Evolutionary conservation across 2,329 filamentous ascomycete species (phyloP).

Genomic region (Chlorencoelia australis): DNA sequence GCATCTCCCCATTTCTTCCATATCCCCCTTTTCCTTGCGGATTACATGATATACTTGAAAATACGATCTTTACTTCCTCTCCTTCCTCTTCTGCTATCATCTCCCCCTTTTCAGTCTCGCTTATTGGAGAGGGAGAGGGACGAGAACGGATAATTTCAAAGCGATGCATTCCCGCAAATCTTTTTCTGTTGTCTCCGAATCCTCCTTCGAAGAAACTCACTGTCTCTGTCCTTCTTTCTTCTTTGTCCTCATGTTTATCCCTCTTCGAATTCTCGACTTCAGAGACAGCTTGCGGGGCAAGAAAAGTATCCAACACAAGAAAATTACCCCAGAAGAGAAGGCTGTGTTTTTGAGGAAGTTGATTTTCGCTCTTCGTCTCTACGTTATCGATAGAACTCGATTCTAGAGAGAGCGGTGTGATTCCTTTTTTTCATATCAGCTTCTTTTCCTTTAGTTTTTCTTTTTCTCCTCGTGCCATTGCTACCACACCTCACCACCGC

Average conservation of each 20-base stretch:
- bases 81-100: not conserved
- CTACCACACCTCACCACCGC: no score
- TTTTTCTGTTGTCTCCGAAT: constrained; percentile 10
- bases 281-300: no score
- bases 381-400: not conserved
- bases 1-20: no score
- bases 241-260: no score
- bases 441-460: no score
- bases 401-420: not conserved
- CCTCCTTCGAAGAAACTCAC: constrained; percentile 12
- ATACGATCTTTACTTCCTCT: not conserved
- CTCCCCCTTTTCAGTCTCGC: not conserved
- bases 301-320: constrained; percentile 9
- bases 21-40: not conserved
- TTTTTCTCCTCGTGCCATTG: no score
- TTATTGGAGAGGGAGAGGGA: no score
- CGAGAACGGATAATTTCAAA: constrained; percentile 1
- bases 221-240: not conserved
- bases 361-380: no score
- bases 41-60: not conserved
- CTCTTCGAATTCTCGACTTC: no score
- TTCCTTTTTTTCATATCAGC: not conserved
- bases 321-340: constrained; percentile 11
- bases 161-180: constrained; percentile 15
- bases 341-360: constrained; percentile 5